Base-by-base conservation (phyloP, 2,329 filamentous ascomycete genomes). In the Ramularia collo-cygni region DNA sequence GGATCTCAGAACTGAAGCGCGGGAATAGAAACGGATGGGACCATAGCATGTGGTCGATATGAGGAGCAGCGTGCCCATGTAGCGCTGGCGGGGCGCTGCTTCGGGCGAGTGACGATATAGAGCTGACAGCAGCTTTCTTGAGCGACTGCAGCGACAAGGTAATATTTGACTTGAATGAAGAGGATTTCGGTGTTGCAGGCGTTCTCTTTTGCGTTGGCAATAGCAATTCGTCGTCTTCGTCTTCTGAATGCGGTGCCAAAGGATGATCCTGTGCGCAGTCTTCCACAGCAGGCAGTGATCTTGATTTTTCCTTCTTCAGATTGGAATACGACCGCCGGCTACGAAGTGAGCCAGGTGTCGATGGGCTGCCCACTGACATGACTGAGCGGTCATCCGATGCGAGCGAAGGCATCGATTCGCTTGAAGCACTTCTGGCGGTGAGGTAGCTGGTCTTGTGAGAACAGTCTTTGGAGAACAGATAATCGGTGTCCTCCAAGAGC, bases 91-190 rank as follows among this genome's bases (percentile, higher is more conserved):
- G 42, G 8, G 53, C 47, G 21, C 47, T 52, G 12, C 73, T 69
- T 48, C 52, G 44, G 33, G 41, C 48, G 28, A 79, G 74, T 37
- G 75, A 75, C 5, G 76, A 77, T 30, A 81, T 74, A 0, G 74
- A 76, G 41, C 73, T 76, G 12, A 59, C 43, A 8, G 76, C 76
- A 1, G 75, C 75, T 5, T 74, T 74, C 59, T 75, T 79, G 36
- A 81, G 68, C 3, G 74, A 76, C 44, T 76, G 72, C 14, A 81
- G 58, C 0, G 77, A 81, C 2, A 76, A 74, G 0, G 77, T 81
- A 30, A 81, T 63, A 44, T 81, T 81, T 1, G 77, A 81, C 46
- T 75, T 79, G 62, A 81, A 76, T 2, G 69, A 71, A 13, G 64
- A 65, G 4, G 68, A 47, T 38, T 69, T 68, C 31, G 68, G 66